A percentile compares a stretch with the other conserved stretches of the same genome.
These are phyloP conservation scores for Vanderwaltozyma yarrowii DNA, from an alignment of 805 yeast genomes.

Conservation along the genomic window DNA sequence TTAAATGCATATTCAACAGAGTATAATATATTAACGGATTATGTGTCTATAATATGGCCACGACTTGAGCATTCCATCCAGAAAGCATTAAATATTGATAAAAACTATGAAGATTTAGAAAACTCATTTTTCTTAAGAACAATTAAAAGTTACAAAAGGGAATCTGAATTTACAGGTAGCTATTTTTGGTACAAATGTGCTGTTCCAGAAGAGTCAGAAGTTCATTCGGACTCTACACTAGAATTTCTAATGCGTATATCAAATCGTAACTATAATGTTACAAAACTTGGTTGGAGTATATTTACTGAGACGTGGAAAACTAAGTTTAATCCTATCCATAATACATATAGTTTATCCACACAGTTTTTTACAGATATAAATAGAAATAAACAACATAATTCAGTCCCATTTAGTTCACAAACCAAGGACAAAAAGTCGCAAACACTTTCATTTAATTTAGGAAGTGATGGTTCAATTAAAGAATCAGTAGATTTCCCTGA, in stretches of 20 bases:
- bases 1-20: slow-evolving; percentile 2
- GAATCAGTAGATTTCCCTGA: not conserved
- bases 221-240: not conserved
- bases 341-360: too few relatives aligned
- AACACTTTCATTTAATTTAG: too few relatives aligned
- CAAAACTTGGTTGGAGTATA: not conserved
- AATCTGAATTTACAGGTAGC: slow-evolving; percentile 2
- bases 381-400: too few relatives aligned
- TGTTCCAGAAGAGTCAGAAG: too few relatives aligned
- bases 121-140: slow-evolving; percentile 5
- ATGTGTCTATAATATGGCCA: slow-evolving; percentile 9
- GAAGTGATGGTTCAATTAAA: too few relatives aligned
- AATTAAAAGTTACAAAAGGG: slow-evolving; percentile 7
- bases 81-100: not conserved
- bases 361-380: too few relatives aligned
- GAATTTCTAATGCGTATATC: not conserved
- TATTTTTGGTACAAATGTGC: slow-evolving; percentile 5
- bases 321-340: not conserved
- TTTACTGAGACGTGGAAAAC: not conserved
- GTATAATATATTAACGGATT: slow-evolving; percentile 12
- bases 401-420: too few relatives aligned
- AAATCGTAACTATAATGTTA: not conserved
- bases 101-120: not conserved
- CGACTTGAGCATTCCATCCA: slow-evolving; percentile 5
- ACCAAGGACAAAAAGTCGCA: too few relatives aligned